Conservation (phyloP, 192 early-diverging fungal species). For the Dispira simplex region DNA sequence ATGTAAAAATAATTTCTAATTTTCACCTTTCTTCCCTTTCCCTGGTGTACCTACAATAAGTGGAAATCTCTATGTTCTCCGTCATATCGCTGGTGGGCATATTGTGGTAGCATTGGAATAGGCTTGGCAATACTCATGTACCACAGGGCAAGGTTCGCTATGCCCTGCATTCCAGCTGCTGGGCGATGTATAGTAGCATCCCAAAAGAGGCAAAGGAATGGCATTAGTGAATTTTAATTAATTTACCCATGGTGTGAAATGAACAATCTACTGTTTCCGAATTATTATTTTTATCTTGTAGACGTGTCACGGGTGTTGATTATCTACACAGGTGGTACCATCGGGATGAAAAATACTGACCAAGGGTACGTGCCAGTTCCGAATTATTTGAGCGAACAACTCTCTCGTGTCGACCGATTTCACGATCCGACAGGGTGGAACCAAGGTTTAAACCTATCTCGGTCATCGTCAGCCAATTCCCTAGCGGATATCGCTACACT, state of each 20-base stretch:
- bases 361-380: constrained; percentile 61
- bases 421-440: constrained; percentile 46
- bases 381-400: constrained; percentile 65
- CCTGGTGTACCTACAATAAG: background rate
- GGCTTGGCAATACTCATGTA: too few relatives aligned
- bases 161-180: too few relatives aligned
- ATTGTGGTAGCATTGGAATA: too few relatives aligned
- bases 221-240: too few relatives aligned
- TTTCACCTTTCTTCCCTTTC: background rate
- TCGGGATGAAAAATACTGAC: constrained; percentile 66
- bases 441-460: constrained; percentile 7
- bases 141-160: too few relatives aligned
- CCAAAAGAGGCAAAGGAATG: too few relatives aligned
- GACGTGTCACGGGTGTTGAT: constrained; percentile 70
- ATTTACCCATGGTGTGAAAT: too few relatives aligned
- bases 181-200: too few relatives aligned
- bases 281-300: constrained; percentile 10
- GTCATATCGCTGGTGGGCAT: too few relatives aligned
- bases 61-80: too few relatives aligned
- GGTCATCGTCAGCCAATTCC: background rate
- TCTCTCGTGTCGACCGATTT: constrained; percentile 63
- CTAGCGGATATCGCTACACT: background rate
- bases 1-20: background rate
- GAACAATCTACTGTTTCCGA: too few relatives aligned
- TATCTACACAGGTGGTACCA: constrained; percentile 93